A percentile compares a stretch with the other conserved stretches of the same genome.
These are phyloP conservation scores for Cutaneotrichosporon cavernicola DNA, from an alignment of 1,284 basidiomycete species.

Conservation along the genomic window DNA sequence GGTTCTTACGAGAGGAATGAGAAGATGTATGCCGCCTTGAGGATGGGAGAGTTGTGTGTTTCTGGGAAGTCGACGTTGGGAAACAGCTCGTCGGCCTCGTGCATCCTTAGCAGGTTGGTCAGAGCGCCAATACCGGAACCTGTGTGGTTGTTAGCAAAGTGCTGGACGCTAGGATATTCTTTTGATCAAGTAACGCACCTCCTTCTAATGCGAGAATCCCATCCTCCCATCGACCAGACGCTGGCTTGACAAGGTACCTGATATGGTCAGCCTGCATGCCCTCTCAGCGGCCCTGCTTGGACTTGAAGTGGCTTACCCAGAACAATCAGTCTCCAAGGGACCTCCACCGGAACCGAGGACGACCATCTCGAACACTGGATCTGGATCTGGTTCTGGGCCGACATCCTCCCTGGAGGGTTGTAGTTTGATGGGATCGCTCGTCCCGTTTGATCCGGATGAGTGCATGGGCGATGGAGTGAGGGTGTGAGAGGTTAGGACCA, in stretches of 20 bases:
- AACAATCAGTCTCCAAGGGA: conserved; percentile 51
- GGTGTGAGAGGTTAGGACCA: background rate
- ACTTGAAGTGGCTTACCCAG: conserved; percentile 36
- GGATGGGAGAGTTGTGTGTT: conserved; percentile 40
- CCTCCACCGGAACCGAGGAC: conserved; percentile 52
- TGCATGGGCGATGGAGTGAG: background rate
- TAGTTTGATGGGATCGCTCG: too few relatives aligned
- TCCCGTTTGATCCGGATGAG: background rate
- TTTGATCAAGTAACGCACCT: conserved; percentile 33
- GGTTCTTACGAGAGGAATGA: conserved; percentile 45
- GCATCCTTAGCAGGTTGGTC: conserved; percentile 27
- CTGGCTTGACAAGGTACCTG: conserved; percentile 49
- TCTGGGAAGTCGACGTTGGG: conserved; percentile 40
- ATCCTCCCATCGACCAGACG: conserved; percentile 43
- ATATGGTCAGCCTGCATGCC: background rate
- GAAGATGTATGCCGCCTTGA: conserved; percentile 51
- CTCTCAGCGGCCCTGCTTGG: background rate
- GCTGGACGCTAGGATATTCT: too few relatives aligned
- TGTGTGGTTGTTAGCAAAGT: conserved; percentile 17
- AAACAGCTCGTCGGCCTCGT: conserved; percentile 30
- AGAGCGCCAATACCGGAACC: conserved; percentile 52
- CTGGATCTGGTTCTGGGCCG: conserved; percentile 18
- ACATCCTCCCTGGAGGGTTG: background rate
- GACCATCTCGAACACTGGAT: conserved; percentile 50
- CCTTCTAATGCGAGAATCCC: conserved; percentile 50